Evolutionary conservation across 176 grass and related monocot genomes (phyloP).

Genomic region (Paspalum vaginatum): DNA sequence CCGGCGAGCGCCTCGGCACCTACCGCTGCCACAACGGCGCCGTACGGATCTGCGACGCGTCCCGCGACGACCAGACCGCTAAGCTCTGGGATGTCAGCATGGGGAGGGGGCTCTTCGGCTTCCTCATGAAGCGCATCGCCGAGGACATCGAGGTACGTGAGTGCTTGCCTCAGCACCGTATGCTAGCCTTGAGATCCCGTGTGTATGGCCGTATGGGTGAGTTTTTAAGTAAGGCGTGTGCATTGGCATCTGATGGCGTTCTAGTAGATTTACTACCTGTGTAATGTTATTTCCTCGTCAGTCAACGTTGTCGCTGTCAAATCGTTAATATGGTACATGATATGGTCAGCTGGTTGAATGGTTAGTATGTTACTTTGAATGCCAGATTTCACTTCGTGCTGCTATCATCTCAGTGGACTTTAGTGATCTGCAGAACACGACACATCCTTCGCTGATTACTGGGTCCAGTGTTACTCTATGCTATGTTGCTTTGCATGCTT

Average conservation of each 20-base stretch:
- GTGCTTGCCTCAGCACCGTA: background rate
- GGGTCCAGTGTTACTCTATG: background rate
- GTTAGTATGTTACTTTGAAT: background rate
- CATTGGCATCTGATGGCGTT: background rate
- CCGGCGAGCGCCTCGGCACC: slow-evolving; percentile 79
- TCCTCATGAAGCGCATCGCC: slow-evolving; percentile 77
- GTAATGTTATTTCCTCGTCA: background rate
- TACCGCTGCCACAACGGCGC: slow-evolving; percentile 98
- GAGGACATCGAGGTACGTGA: slow-evolving; percentile 69
- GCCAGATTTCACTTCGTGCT: background rate
- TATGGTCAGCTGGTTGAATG: too few relatives aligned
- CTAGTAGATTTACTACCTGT: background rate
- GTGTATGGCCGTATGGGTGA: background rate
- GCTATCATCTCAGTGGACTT: background rate
- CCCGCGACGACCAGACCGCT: slow-evolving; percentile 83
- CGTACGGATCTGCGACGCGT: slow-evolving; percentile 89
- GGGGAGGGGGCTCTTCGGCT: slow-evolving; percentile 72
- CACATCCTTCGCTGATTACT: background rate
- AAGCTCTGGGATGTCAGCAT: slow-evolving; percentile 91
- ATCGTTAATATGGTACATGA: too few relatives aligned
- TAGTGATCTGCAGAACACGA: background rate
- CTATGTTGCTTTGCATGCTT: background rate
- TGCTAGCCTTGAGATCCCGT: background rate
- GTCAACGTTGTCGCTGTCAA: too few relatives aligned
- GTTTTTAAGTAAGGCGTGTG: too few relatives aligned